These are phyloP conservation scores for Sphenostylis stenocarpa DNA, from an alignment of 306 rosid species.

Conservation along the genomic window DNA sequence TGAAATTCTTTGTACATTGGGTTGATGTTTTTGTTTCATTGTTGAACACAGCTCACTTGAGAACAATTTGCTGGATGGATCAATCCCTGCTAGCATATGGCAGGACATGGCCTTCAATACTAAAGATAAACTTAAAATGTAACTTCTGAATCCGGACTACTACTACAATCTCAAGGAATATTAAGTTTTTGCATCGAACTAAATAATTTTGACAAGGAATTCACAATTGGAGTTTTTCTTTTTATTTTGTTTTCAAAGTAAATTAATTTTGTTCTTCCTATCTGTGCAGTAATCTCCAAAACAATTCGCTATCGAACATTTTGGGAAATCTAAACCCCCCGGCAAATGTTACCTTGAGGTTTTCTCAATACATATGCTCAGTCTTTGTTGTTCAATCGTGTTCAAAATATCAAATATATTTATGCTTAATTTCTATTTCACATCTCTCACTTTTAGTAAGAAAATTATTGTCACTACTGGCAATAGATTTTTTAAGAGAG, in stretches of 20 bases:
- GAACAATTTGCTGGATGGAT: conserved; percentile 55
- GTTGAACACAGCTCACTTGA: conserved; percentile 53
- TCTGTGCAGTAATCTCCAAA: conserved; percentile 63
- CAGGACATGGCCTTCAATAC: conserved; percentile 38
- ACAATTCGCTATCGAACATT: conserved; percentile 55
- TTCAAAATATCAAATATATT: conserved; percentile 1
- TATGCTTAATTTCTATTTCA: conserved; percentile 14
- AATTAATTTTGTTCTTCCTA: conserved; percentile 18
- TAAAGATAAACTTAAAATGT: conserved; percentile 54
- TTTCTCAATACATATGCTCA: conserved; percentile 1
- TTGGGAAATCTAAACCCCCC: conserved; percentile 54
- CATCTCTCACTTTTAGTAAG: not conserved
- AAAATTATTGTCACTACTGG: not conserved
- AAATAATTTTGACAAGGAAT: not conserved
- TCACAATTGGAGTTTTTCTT: not conserved
- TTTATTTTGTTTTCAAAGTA: conserved; percentile 5
- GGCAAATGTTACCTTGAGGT: conserved; percentile 72
- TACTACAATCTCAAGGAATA: not conserved
- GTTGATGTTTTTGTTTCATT: conserved; percentile 27
- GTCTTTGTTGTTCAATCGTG: conserved; percentile 13
- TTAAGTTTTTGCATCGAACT: conserved; percentile 16
- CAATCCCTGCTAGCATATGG: conserved; percentile 57
- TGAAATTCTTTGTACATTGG: not conserved
- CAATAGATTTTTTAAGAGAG: not conserved
- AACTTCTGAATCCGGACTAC: conserved; percentile 34